Conservation (phyloP, 148 eudicot genomes). For the Vaccinium macrocarpon region DNA sequence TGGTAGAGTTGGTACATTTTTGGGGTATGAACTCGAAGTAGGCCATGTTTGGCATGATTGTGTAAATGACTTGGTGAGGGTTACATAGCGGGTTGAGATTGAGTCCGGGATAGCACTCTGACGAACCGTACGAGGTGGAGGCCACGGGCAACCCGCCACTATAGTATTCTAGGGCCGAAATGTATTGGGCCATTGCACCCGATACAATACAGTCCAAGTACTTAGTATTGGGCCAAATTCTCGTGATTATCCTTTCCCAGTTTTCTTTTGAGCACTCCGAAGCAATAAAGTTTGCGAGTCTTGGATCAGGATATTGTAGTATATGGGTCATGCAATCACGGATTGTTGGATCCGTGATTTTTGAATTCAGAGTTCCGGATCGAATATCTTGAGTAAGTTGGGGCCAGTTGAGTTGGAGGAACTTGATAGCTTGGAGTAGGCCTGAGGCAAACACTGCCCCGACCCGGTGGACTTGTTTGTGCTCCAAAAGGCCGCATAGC, state of each 20-base stretch:
- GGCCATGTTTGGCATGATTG: neutral
- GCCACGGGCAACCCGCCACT: slow-evolving; percentile 64
- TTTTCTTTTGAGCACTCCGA: slow-evolving; percentile 47
- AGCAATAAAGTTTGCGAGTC: slow-evolving; percentile 38
- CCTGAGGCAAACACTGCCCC: slow-evolving; percentile 88
- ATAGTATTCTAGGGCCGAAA: slow-evolving; percentile 62
- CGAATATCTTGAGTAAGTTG: slow-evolving; percentile 53
- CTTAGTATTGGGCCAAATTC: slow-evolving; percentile 80
- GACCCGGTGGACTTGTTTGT: slow-evolving; percentile 49
- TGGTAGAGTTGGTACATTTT: neutral
- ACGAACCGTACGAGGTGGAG: slow-evolving; percentile 59
- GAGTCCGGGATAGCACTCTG: slow-evolving; percentile 69
- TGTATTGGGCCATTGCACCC: slow-evolving; percentile 66
- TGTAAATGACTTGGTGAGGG: neutral
- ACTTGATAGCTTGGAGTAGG: slow-evolving; percentile 73
- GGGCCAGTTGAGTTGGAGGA: slow-evolving; percentile 51
- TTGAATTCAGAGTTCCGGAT: slow-evolving; percentile 39
- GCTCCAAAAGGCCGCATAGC: slow-evolving; percentile 67
- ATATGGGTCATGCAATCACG: slow-evolving; percentile 35
- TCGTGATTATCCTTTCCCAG: slow-evolving; percentile 67
- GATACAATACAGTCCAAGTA: slow-evolving; percentile 66
- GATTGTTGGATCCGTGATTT: slow-evolving; percentile 40
- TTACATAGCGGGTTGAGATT: slow-evolving; percentile 48
- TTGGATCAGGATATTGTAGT: slow-evolving; percentile 43
- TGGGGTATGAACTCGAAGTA: slow-evolving; percentile 5